A percentile compares a stretch with the other conserved stretches of the same genome.
Evolutionary conservation across 1,284 basidiomycete species (phyloP).

Genomic region (Ganoderma lingzhi): DNA sequence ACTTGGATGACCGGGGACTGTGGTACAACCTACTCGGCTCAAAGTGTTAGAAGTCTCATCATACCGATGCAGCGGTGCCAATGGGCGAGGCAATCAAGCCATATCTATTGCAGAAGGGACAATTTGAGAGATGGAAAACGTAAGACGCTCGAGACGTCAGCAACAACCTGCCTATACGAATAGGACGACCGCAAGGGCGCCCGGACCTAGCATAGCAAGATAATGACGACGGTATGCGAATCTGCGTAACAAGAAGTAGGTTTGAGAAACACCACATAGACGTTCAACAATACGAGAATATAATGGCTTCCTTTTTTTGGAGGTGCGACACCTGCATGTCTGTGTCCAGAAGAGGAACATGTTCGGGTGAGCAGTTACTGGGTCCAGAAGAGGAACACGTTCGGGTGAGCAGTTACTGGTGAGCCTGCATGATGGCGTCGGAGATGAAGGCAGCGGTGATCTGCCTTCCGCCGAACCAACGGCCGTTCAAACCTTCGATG

Average conservation of each 20-base stretch:
- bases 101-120: constrained; percentile 40
- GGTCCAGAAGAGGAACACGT: constrained; percentile 7
- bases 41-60: constrained; percentile 10
- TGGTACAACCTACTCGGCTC: constrained; percentile 12
- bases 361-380: constrained; percentile 52
- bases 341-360: neutral
- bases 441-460: constrained; percentile 89
- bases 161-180: constrained; percentile 43
- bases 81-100: constrained; percentile 7
- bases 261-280: constrained; percentile 32
- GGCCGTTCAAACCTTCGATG: constrained; percentile 89
- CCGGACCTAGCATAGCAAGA: constrained; percentile 20
- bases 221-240: constrained; percentile 23
- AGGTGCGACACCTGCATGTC: constrained; percentile 16
- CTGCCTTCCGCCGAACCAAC: constrained; percentile 94
- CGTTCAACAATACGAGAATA: constrained; percentile 29
- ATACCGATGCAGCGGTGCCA: constrained; percentile 16
- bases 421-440: constrained; percentile 92
- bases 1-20: neutral
- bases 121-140: constrained; percentile 34
- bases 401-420: constrained; percentile 58
- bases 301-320: constrained; percentile 26
- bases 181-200: constrained; percentile 21
- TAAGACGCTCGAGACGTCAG: constrained; percentile 34
- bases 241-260: constrained; percentile 34